Conservation (phyloP, 345 rosid genomes). For the Cardamine resedifolia region DNA sequence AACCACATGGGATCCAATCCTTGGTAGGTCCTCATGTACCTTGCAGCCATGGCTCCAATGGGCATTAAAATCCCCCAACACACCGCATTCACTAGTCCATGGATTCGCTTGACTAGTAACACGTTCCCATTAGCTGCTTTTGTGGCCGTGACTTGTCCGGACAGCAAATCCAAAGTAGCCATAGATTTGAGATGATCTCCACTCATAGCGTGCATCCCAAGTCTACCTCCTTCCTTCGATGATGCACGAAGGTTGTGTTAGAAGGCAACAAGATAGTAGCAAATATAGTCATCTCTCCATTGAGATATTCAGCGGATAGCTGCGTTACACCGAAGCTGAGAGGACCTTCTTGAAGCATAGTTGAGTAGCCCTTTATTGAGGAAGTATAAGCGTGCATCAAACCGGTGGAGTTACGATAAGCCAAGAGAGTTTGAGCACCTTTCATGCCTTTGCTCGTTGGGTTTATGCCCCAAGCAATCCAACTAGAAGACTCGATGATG, state of each 20-base stretch:
- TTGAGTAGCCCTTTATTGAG: conserved; percentile 44
- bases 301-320: conserved; percentile 42
- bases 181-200: conserved; percentile 59
- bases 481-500: conserved; percentile 39
- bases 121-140: conserved; percentile 35
- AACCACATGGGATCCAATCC: conserved; percentile 59
- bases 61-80: conserved; percentile 86
- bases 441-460: conserved; percentile 38
- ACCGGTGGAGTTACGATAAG: conserved; percentile 56
- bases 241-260: conserved; percentile 46
- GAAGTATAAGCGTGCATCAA: conserved; percentile 55
- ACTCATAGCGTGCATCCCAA: conserved; percentile 42
- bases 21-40: conserved; percentile 67
- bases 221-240: conserved; percentile 42
- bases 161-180: conserved; percentile 59
- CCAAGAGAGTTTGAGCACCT: conserved; percentile 55
- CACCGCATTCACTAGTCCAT: conserved; percentile 63
- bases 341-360: conserved; percentile 43
- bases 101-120: conserved; percentile 42
- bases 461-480: conserved; percentile 67
- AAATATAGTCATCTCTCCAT: conserved; percentile 57
- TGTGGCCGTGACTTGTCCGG: conserved; percentile 36
- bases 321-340: conserved; percentile 58
- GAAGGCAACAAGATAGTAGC: conserved; percentile 49
- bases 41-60: conserved; percentile 56